Evolutionary conservation across 192 early-diverging fungal species (phyloP).

Genomic region (Rhizophagus sp.): DNA sequence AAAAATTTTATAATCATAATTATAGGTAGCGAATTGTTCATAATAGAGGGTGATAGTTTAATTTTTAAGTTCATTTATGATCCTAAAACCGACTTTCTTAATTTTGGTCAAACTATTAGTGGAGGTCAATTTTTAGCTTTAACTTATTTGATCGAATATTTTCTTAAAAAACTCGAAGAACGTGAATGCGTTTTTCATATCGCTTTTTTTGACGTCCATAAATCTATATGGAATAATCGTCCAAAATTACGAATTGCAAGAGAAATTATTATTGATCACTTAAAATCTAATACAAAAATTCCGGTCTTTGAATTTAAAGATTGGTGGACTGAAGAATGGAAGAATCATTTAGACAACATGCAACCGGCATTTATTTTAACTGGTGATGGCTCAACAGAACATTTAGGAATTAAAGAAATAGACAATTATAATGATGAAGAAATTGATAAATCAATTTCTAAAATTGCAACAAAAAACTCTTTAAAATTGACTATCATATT

Average conservation of each 20-base stretch:
- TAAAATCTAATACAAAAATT: slow-evolving; percentile 6
- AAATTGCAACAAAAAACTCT: not conserved
- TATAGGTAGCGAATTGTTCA: slow-evolving; percentile 36
- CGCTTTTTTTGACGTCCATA: slow-evolving; percentile 40
- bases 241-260: slow-evolving; percentile 22
- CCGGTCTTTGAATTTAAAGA: slow-evolving; percentile 21
- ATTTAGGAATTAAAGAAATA: not conserved
- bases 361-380: slow-evolving; percentile 29
- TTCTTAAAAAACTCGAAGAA: slow-evolving; percentile 34
- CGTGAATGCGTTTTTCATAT: slow-evolving; percentile 39
- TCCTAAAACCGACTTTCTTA: slow-evolving; percentile 22
- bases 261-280: slow-evolving; percentile 23
- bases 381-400: slow-evolving; percentile 36
- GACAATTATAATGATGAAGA: not conserved
- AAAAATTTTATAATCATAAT: not conserved
- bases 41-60: slow-evolving; percentile 46
- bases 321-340: slow-evolving; percentile 31
- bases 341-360: slow-evolving; percentile 4
- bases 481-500: not conserved
- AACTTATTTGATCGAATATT: slow-evolving; percentile 34
- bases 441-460: not conserved
- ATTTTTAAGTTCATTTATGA: slow-evolving; percentile 27
- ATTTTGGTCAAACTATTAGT: slow-evolving; percentile 10
- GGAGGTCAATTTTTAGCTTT: slow-evolving; percentile 33
- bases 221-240: slow-evolving; percentile 31